phyloP scores from a whole-genome alignment of 345 rosid species.

The Sisymbrium altissimum region DNA sequence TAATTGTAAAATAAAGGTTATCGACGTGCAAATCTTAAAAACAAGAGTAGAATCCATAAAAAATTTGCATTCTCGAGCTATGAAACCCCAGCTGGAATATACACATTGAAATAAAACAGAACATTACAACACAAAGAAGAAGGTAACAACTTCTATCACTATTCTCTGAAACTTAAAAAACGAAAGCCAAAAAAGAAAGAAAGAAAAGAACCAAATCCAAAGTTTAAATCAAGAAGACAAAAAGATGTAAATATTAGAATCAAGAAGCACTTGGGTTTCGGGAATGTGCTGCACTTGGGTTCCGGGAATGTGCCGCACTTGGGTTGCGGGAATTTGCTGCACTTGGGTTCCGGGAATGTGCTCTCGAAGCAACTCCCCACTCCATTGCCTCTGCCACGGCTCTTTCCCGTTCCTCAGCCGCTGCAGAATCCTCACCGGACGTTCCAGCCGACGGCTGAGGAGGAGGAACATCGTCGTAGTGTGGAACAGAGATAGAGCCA shows the following conservation, averaged over 20 bases:
- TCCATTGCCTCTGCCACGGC: conserved; percentile 73
- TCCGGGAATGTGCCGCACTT: conserved; percentile 26
- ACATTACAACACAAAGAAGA: neutral
- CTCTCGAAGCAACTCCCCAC: conserved; percentile 55
- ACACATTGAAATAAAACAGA: conserved; percentile 17
- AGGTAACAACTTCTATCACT: conserved; percentile 17
- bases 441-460: neutral
- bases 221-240: neutral
- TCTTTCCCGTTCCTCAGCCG: conserved; percentile 38
- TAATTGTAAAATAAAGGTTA: neutral
- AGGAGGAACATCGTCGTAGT: conserved; percentile 27
- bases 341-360: conserved; percentile 26
- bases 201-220: conserved; percentile 4
- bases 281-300: conserved; percentile 26
- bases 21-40: neutral
- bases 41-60: neutral
- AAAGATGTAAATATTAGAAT: neutral
- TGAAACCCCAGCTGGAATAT: conserved; percentile 29
- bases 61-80: conserved; percentile 23
- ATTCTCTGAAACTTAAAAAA: neutral
- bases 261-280: conserved; percentile 35
- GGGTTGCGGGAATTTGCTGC: conserved; percentile 28
- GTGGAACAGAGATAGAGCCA: conserved; percentile 31
- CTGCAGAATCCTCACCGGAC: conserved; percentile 7
- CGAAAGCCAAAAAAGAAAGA: neutral